Percentiles rank a stretch among this genome's conserved stretches.
These are phyloP conservation scores for Aspergillus terreus DNA, from an alignment of 2,329 filamentous ascomycete genomes.

Conservation along the genomic window DNA sequence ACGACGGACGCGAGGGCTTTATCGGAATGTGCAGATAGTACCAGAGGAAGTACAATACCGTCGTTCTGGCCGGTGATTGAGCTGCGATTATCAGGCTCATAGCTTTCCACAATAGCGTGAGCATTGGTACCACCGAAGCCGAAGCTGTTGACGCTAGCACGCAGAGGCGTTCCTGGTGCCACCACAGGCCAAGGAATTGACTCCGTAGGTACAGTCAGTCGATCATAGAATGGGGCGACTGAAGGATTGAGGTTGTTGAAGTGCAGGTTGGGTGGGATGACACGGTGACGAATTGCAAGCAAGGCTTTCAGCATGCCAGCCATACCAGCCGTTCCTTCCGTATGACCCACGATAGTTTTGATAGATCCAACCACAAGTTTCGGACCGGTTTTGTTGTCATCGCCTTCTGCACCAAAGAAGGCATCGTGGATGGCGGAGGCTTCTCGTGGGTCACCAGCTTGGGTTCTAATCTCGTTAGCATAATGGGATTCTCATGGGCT, in stretches of 20 bases:
- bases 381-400: no score
- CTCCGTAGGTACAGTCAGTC: no score
- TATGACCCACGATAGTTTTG: slow-evolving; percentile 33
- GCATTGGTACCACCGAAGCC: slow-evolving; percentile 32
- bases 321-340: slow-evolving; percentile 25
- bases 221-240: no score
- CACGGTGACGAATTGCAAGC: slow-evolving; percentile 38
- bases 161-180: slow-evolving; percentile 15
- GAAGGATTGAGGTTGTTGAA: slow-evolving; percentile 17
- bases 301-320: slow-evolving; percentile 32
- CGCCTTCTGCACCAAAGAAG: slow-evolving; percentile 11
- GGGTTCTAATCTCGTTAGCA: no score
- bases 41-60: not conserved
- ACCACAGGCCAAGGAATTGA: slow-evolving; percentile 14
- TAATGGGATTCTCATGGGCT: no score
- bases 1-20: no score
- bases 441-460: slow-evolving; percentile 11
- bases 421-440: slow-evolving; percentile 21
- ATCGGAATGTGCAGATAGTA: not conserved
- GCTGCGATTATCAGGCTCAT: not conserved
- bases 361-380: slow-evolving; percentile 26
- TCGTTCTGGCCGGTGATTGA: no score
- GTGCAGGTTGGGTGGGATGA: slow-evolving; percentile 27
- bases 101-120: slow-evolving; percentile 34
- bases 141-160: slow-evolving; percentile 44